phyloP scores from a whole-genome alignment of 352 stramenopile genomes.

The Pythium aquatile region DNA sequence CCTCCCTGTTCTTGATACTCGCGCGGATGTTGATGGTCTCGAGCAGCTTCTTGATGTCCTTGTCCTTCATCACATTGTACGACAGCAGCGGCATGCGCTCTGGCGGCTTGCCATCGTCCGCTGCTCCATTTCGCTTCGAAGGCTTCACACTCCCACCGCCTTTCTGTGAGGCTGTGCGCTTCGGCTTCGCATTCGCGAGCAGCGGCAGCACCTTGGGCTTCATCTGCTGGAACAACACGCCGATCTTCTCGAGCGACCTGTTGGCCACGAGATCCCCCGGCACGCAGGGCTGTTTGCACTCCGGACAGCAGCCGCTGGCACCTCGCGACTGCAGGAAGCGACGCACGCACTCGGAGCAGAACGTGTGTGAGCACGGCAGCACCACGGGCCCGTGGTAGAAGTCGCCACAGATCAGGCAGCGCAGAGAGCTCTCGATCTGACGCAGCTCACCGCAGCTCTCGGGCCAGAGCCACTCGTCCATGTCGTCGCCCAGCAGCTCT shows the following conservation, averaged over 20 bases:
- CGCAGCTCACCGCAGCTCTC: slow-evolving; percentile 49
- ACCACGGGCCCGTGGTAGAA: slow-evolving; percentile 82
- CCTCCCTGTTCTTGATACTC: slow-evolving; percentile 66
- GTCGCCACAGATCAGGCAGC: slow-evolving; percentile 82
- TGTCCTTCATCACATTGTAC: slow-evolving; percentile 87
- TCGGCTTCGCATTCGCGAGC: slow-evolving; percentile 28
- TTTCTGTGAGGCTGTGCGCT: not conserved
- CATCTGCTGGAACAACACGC: slow-evolving; percentile 59
- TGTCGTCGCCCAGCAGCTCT: slow-evolving; percentile 24
- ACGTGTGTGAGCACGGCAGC: slow-evolving; percentile 75
- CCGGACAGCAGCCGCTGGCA: slow-evolving; percentile 68
- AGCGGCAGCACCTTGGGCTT: slow-evolving; percentile 64
- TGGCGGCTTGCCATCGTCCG: slow-evolving; percentile 31
- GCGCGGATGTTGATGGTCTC: slow-evolving; percentile 63
- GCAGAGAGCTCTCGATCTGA: slow-evolving; percentile 72
- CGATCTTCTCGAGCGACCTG: slow-evolving; percentile 70
- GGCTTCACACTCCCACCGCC: slow-evolving; percentile 4
- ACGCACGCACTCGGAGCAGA: slow-evolving; percentile 83
- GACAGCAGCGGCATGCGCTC: slow-evolving; percentile 75
- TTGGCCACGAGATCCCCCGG: slow-evolving; percentile 65
- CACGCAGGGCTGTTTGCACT: slow-evolving; percentile 73
- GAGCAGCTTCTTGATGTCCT: slow-evolving; percentile 74
- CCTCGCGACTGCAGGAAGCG: slow-evolving; percentile 73
- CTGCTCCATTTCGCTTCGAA: slow-evolving; percentile 23
- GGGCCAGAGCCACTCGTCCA: slow-evolving; percentile 83